phyloP scores from a whole-genome alignment of 306 rosid genomes.

The Carpinus fangiana region DNA sequence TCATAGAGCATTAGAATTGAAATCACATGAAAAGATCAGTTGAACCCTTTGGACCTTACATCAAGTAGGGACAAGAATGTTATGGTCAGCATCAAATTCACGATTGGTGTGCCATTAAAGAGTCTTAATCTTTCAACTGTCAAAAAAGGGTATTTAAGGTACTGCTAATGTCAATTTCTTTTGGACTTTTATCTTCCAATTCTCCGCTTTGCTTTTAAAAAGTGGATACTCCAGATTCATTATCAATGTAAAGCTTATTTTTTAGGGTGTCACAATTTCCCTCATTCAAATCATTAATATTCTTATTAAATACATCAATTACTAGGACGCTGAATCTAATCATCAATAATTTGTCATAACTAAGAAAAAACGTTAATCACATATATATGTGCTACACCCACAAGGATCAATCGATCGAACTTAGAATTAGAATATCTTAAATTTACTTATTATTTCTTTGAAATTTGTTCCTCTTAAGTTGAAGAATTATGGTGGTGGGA shows the following conservation, averaged over 20 bases:
- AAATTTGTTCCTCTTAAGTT: background rate
- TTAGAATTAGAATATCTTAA: no score
- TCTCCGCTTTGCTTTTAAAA: constrained; percentile 39
- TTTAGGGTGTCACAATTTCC: background rate
- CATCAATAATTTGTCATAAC: no score
- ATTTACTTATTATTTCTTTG: background rate
- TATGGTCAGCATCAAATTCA: constrained; percentile 31
- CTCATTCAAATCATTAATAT: no score
- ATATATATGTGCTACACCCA: no score
- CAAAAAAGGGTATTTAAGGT: constrained; percentile 35
- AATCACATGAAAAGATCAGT: constrained; percentile 32
- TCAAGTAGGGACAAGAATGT: constrained; percentile 37
- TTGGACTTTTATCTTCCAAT: constrained; percentile 42
- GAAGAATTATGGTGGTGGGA: no score
- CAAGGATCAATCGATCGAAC: no score
- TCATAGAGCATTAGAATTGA: constrained; percentile 24
- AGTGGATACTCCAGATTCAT: constrained; percentile 37
- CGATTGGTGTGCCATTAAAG: constrained; percentile 15
- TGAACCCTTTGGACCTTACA: constrained; percentile 37
- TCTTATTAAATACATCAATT: no score
- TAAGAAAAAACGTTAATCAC: no score
- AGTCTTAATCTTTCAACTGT: constrained; percentile 25
- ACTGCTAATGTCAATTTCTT: constrained; percentile 37
- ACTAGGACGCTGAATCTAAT: no score
- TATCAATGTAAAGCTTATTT: background rate